These are phyloP conservation scores for Silene uniflora DNA, from an alignment of 148 eudicot genomes.

Conservation along the genomic window DNA sequence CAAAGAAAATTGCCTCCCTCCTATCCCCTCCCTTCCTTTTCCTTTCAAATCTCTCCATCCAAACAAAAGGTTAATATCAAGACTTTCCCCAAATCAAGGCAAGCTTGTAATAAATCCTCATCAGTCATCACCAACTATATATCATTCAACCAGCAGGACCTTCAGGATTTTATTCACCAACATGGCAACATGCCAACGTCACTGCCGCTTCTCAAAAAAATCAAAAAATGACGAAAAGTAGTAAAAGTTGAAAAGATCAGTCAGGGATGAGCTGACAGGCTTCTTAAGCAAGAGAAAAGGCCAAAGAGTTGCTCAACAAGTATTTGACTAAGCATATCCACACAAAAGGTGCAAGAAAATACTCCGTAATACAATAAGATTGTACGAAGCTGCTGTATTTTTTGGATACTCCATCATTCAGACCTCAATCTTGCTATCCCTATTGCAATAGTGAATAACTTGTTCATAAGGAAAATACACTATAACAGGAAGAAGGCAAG, in stretches of 20 bases:
- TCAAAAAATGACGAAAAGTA: background rate
- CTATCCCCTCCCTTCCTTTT: too few relatives aligned
- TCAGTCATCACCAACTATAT: background rate
- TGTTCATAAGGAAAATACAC: background rate
- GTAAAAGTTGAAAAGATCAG: background rate
- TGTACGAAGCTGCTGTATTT: background rate
- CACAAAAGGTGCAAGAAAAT: background rate
- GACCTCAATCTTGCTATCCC: background rate
- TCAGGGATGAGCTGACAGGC: background rate
- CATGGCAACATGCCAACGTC: background rate
- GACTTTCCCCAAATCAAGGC: background rate
- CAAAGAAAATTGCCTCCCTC: background rate
- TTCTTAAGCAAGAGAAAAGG: conserved; percentile 5
- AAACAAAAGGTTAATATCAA: background rate
- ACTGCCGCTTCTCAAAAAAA: background rate
- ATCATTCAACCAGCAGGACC: background rate
- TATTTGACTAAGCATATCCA: background rate
- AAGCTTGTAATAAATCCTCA: background rate
- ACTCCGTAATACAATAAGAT: background rate
- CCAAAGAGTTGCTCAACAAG: background rate
- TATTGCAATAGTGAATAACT: background rate
- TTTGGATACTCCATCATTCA: background rate
- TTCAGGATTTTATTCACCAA: background rate
- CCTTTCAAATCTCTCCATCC: background rate
- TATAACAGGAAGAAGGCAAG: background rate